Evolutionary conservation across 1,139 yeast genomes (phyloP).

Genomic region (Hansenula sp.): DNA sequence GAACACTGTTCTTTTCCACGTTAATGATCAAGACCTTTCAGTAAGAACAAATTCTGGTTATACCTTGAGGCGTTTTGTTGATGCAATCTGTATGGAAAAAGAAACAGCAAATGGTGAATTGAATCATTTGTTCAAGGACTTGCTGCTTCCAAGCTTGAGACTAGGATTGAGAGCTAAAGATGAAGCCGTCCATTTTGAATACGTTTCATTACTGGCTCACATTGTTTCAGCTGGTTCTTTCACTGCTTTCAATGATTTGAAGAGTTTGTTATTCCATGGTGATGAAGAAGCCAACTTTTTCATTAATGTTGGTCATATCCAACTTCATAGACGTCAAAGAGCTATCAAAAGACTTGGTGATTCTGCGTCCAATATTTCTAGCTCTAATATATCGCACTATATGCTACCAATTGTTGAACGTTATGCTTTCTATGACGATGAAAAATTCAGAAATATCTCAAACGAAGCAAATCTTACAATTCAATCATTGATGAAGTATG

Average conservation of each 20-base stretch:
- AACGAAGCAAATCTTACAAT: slow-evolving; percentile 70
- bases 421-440: slow-evolving; percentile 52
- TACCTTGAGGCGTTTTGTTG: slow-evolving; percentile 62
- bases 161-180: slow-evolving; percentile 61
- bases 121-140: slow-evolving; percentile 44
- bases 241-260: slow-evolving; percentile 64
- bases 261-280: slow-evolving; percentile 53
- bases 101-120: slow-evolving; percentile 35
- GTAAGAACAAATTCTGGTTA: slow-evolving; percentile 76
- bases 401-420: slow-evolving; percentile 82
- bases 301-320: slow-evolving; percentile 76
- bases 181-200: slow-evolving; percentile 70
- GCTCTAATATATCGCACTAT: slow-evolving; percentile 70
- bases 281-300: slow-evolving; percentile 89
- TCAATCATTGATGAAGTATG: slow-evolving; percentile 51
- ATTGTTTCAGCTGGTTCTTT: slow-evolving; percentile 50
- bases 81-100: slow-evolving; percentile 39
- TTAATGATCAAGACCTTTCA: slow-evolving; percentile 80
- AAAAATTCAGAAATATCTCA: slow-evolving; percentile 64
- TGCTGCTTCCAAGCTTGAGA: slow-evolving; percentile 64
- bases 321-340: slow-evolving; percentile 79
- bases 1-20: slow-evolving; percentile 62
- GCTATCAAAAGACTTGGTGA: slow-evolving; percentile 65
- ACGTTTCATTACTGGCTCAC: slow-evolving; percentile 61
- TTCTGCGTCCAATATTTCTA: slow-evolving; percentile 38